These are phyloP conservation scores for Pezicula rhizophila DNA, from an alignment of 2,329 filamentous ascomycete species.

Conservation along the genomic window DNA sequence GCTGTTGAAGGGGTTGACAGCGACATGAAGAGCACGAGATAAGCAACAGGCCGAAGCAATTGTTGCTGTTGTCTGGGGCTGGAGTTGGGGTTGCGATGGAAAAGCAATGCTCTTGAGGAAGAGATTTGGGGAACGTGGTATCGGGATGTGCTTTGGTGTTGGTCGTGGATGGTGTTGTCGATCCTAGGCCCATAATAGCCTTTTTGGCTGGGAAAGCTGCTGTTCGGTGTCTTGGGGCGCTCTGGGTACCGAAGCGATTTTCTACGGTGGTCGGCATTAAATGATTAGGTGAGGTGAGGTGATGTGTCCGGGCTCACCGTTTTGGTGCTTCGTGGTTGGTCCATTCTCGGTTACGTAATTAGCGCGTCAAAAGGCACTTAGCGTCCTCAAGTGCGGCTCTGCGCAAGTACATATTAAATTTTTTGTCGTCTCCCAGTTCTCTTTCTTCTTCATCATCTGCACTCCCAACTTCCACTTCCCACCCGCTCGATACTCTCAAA, in stretches of 20 bases:
- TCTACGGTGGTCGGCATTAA: background rate
- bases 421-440: background rate
- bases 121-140: background rate
- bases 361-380: background rate
- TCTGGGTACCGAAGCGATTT: background rate
- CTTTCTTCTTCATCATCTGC: background rate
- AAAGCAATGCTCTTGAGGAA: too few relatives aligned
- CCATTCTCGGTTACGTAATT: background rate
- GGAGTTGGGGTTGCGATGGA: background rate
- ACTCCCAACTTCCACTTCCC: background rate
- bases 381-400: background rate
- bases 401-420: constrained; percentile 1
- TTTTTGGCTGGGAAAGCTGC: background rate
- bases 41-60: background rate
- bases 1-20: constrained; percentile 8
- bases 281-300: too few relatives aligned
- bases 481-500: too few relatives aligned
- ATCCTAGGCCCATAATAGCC: background rate
- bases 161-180: background rate
- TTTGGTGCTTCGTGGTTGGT: too few relatives aligned
- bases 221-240: background rate
- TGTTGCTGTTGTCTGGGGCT: background rate
- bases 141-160: background rate
- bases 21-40: constrained; percentile 15
- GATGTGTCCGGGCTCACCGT: too few relatives aligned